Evolutionary conservation across 805 yeast genomes (phyloP), one percentile per base, ranked within the genome.

Genomic region (Kluyveromyces aestuarii): DNA sequence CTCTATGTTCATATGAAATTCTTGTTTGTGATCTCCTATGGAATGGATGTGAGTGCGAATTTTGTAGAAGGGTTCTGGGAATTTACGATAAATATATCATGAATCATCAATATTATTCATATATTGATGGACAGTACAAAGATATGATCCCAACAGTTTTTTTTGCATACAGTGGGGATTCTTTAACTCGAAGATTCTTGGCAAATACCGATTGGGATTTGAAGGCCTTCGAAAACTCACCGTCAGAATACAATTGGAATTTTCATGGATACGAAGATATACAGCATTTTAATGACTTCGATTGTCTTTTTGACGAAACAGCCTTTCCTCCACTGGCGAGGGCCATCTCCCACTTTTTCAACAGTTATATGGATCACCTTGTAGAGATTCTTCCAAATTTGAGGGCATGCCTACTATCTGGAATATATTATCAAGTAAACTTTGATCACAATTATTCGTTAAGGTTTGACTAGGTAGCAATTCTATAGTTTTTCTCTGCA

Each of bases 31-130:
- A 82, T 52, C 53, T 85, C 45, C 62, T 85, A 21, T 85, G 91
- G 90, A 84, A 84, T 59, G 91, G 91, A 0, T 84, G 91, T 61
- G 73, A 72, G 37, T 85, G 95, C 59, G 51, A 54, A 1, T 76
- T 72, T 53, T 85, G 95, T 56, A 66, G 67, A 13, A 67, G 67
- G 46, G 69, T 68, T 39, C 62, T 84, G 21, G 74, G 74, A 0
- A 53, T 75, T 10, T 70, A 81, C 45, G 95, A 85, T 55, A 71
- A 75, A 14, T 84, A 73, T 54, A 62, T 84, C 44, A 75, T 81
- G 74, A 72, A 76, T 44, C 95, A 85, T 58, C 78, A 77, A 45
- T 80, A 79, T 59, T 81, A 73, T 55, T 77, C 77, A 50, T 61
- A 61, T 6, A 60, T 66, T 2, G 68, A 69, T 8, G 75, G 74